Base-by-base conservation (phyloP, 2,329 filamentous ascomycete genomes). In the Knufia petricola region DNA sequence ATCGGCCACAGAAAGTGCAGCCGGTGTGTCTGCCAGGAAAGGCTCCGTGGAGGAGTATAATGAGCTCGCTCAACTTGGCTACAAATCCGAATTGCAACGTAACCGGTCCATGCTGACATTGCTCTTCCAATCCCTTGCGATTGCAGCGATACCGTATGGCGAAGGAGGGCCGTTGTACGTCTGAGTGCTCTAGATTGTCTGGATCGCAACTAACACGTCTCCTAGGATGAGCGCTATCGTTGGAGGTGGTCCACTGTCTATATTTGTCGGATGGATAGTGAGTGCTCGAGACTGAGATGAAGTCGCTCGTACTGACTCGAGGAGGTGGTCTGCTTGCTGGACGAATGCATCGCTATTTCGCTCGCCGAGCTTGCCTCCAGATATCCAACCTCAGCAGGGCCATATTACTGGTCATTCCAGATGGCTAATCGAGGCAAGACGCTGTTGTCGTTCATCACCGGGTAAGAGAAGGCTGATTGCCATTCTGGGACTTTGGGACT, bases 21-120 rank as follows among this genome's bases (percentile, higher is more conserved):
- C 3, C 10, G 37, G 32, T 4, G 15, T 12, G 7, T 55, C 52
- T 21, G 19, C 48, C 20, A 17, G 41, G 44, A 72, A 74, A 12
- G 55, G 55, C 40, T 53, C 47, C 26, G 31, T 64, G 58, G 50
- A 61, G 15, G 60, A 62, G 32, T 59, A 64, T 48, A 59, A 59
- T 19, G 55, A 64, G 10, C 60, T 71, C 20, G 63, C 64, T 21
- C 54, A 63, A n/a, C 65, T 81, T 19, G 77, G 78, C 23, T 82
- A 82, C 63, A 74, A 70, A 49, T 70, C 75, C 3, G 76, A 79
- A 57, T 65, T 82, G 15, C 65, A 62, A 17, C 72, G 77, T 19
- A 82, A 81, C 53, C 71, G 79, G 26, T 80, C 77, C 0, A 70
- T 81, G 57, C 69, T 74, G 53, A 80, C 77, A 0, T 64, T 82